Evolutionary conservation across 805 yeast genomes (phyloP), one percentile per base, ranked within the genome.

Genomic region (Jamesozyma spencerorum): DNA sequence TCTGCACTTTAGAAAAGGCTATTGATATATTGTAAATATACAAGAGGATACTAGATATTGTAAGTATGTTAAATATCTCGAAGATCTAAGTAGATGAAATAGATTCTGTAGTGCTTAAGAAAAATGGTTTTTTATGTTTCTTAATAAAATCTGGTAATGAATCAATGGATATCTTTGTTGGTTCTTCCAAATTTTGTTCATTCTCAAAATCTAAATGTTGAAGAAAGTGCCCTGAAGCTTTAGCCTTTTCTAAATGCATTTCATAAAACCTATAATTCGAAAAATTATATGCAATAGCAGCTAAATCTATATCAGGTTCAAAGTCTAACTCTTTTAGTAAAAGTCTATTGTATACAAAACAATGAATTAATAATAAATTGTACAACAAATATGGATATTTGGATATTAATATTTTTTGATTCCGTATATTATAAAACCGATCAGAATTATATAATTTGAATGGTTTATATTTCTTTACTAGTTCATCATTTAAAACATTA

Each of bases 201-300:
- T 31, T 37, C 31, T 37, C 24, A 37, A 37, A 37, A 31, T 37
- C 39, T 15, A 37, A 13, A 26, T 37, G 30, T 31, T 24, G 19
- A 37, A 31, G 31, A 17, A 31, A 31, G n/a, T 6, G 18, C 3
- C 34, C 22, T 6, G 18, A 10, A 12, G 17, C 12, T 13, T 31
- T 18, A 6, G 34, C 34, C 18, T 31, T 31, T 18, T 31, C 24
- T 24, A 17, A 18, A 5, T 31, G 34, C 10, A 18, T 15, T 5
- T 31, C n/a, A 18, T 6, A 18, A 18, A 31, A 11, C 11, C 14
- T 5, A 11, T 31, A 5, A 31, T 18, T n/a, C 17, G 6, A 3
- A 18, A 6, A 31, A 18, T 18, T 6, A n/a, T 31, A 6, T 18
- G 34, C 34, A 14, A 5, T 7, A 15, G 11, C 13, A 5, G 33